Conservation (phyloP, 108 stramenopile genomes). For the Cyclotella kingstonii region DNA sequence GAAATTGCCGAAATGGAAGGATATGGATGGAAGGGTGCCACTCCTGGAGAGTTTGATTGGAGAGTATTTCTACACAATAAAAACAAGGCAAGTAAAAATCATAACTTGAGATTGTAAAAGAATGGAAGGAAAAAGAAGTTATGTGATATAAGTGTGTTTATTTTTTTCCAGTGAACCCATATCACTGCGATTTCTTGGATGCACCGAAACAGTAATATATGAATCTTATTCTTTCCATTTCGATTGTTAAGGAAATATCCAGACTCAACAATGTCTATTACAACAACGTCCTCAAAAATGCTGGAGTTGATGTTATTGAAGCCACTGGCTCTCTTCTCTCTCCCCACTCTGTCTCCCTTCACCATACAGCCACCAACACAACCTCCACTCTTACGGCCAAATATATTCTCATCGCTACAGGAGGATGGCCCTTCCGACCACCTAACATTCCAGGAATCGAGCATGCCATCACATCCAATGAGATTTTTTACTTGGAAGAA, state of each 20-base stretch:
- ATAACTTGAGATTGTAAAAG: no score
- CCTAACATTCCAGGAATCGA: slow-evolving; percentile 75
- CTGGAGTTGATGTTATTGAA: slow-evolving; percentile 50
- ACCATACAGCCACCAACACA: slow-evolving; percentile 23
- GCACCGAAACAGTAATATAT: no score
- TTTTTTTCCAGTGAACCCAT: no score
- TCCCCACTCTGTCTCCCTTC: slow-evolving; percentile 25
- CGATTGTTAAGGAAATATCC: slow-evolving; percentile 61
- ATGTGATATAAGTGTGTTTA: no score
- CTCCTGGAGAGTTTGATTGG: slow-evolving; percentile 58
- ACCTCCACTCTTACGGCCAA: slow-evolving; percentile 59
- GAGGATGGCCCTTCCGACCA: slow-evolving; percentile 80
- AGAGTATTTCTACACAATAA: slow-evolving; percentile 59
- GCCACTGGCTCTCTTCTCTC: slow-evolving; percentile 24
- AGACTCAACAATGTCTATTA: slow-evolving; percentile 67
- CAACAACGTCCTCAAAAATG: slow-evolving; percentile 46
- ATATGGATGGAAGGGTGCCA: slow-evolving; percentile 66
- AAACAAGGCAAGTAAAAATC: slow-evolving; percentile 39
- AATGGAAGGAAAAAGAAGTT: no score
- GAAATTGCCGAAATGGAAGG: slow-evolving; percentile 56
- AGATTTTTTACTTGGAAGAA: slow-evolving; percentile 80
- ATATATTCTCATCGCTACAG: slow-evolving; percentile 81
- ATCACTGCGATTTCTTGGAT: no score
- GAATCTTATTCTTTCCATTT: no score
- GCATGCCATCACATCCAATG: slow-evolving; percentile 81